phyloP scores from a whole-genome alignment of 331 rosid species.

The Acacia pycnantha region DNA sequence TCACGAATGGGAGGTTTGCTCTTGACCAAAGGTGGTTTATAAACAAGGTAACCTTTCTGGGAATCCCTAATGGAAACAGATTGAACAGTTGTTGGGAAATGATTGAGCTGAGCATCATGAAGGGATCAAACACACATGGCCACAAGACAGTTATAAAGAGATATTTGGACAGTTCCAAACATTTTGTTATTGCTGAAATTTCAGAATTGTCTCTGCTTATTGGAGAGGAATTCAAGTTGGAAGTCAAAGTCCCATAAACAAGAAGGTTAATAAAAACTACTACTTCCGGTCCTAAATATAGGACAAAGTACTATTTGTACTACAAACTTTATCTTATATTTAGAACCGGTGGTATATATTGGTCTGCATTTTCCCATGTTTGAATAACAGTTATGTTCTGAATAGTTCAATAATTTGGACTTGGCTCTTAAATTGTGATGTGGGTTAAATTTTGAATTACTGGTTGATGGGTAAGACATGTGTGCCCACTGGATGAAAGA shows the following conservation, averaged over 20 bases:
- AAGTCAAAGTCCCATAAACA: slow-evolving; percentile 8
- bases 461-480: neutral
- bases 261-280: neutral
- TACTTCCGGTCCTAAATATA: no score
- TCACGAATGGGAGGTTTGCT: slow-evolving; percentile 57
- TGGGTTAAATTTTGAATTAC: neutral
- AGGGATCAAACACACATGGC: slow-evolving; percentile 23
- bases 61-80: slow-evolving; percentile 42
- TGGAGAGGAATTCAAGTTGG: slow-evolving; percentile 61
- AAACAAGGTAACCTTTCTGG: slow-evolving; percentile 54
- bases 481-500: neutral
- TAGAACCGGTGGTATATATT: no score
- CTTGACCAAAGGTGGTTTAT: slow-evolving; percentile 58
- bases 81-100: slow-evolving; percentile 5
- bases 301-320: no score
- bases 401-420: neutral
- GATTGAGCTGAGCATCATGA: slow-evolving; percentile 28
- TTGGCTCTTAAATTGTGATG: neutral
- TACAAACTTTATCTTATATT: no score
- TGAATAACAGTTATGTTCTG: no score
- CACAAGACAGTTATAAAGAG: slow-evolving; percentile 23
- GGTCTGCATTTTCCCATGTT: no score
- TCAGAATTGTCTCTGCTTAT: slow-evolving; percentile 49
- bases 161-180: slow-evolving; percentile 28
- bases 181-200: slow-evolving; percentile 41